Evolutionary conservation across 192 early-diverging fungal genomes (phyloP).

Genomic region (Geosiphon pyriformis): DNA sequence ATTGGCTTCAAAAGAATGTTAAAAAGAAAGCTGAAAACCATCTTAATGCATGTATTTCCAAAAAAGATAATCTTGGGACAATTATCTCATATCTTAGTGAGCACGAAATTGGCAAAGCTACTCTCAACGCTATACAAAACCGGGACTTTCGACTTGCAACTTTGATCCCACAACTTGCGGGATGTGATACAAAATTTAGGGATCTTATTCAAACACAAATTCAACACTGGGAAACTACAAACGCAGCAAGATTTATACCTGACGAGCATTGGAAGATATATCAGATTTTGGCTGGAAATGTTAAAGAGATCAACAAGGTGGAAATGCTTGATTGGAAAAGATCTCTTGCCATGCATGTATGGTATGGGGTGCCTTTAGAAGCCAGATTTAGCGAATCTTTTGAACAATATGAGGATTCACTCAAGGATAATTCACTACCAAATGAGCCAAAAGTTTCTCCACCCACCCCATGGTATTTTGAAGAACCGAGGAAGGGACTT

Average conservation of each 20-base stretch:
- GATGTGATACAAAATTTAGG: conserved; percentile 43
- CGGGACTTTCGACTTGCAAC: conserved; percentile 71
- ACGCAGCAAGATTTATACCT: conserved; percentile 33
- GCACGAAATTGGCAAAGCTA: conserved; percentile 60
- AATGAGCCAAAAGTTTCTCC: conserved; percentile 25
- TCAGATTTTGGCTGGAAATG: conserved; percentile 48
- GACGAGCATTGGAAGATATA: conserved; percentile 40
- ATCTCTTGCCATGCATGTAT: conserved; percentile 55
- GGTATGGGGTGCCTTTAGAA: conserved; percentile 49
- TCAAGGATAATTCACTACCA: too few relatives aligned
- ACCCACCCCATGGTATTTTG: conserved; percentile 37
- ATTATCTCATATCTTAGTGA: conserved; percentile 56
- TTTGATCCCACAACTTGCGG: conserved; percentile 68
- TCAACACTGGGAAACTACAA: conserved; percentile 29
- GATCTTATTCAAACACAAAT: conserved; percentile 39
- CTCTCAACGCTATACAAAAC: conserved; percentile 53
- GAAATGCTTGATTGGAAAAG: conserved; percentile 60
- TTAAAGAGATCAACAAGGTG: conserved; percentile 25
- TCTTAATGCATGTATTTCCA: conserved; percentile 23
- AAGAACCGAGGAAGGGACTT: neutral
- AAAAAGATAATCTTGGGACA: conserved; percentile 29
- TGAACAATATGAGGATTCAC: conserved; percentile 26
- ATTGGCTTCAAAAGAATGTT: conserved; percentile 62
- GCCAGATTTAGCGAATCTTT: conserved; percentile 30
- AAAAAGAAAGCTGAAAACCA: conserved; percentile 39